Evolutionary conservation across 345 rosid species (phyloP), one percentile per base, ranked within the genome.

Genomic region (Bretschneidera sinensis): DNA sequence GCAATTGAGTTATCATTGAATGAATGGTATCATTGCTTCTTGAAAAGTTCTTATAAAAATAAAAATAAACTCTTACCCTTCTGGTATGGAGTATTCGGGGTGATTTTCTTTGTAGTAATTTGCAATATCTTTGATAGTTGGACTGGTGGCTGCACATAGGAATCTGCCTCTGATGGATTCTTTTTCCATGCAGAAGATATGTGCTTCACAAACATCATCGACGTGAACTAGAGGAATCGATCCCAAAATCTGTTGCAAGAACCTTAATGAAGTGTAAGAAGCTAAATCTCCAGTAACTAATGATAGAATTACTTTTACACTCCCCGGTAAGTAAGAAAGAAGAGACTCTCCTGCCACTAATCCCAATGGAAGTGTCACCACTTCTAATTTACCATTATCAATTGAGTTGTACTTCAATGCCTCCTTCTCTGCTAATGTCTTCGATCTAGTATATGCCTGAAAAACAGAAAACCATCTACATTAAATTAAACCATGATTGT

Each of bases 181-280:
- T 14, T 60, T 54, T 43, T 76, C 70, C 64, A 77, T 66, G 66
- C 69, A 65, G 45, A 76, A 77, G 21, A 77, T 31, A 28, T 66
- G 81, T 7, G 81, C 75, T 48, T 73, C 75, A 50, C 67, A 50
- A 17, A 66, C 71, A 21, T 72, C 76, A 5, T 66, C 71, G 18
- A 72, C 52, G 51, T 72, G 76, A 24, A 72, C 52, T 2, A 66
- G 51, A 31, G 76, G 71, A 11, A 66, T n/a, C 0, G 71, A 65
- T 22, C 67, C 76, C 51, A 56, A 23, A 19, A 66, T 31, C 17
- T 72, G 60, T 57, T 72, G 55, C 28, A 66, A 0, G 17, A 43
- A 51, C 34, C 61, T 49, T 17, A 72, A 47, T 1, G 4, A 59
- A 16, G 15, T 54, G 56, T 59, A 56, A 39, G 48, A 24, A 20